phyloP scores from a whole-genome alignment of 2,329 filamentous ascomycete species.

The Didymella pinodella region DNA sequence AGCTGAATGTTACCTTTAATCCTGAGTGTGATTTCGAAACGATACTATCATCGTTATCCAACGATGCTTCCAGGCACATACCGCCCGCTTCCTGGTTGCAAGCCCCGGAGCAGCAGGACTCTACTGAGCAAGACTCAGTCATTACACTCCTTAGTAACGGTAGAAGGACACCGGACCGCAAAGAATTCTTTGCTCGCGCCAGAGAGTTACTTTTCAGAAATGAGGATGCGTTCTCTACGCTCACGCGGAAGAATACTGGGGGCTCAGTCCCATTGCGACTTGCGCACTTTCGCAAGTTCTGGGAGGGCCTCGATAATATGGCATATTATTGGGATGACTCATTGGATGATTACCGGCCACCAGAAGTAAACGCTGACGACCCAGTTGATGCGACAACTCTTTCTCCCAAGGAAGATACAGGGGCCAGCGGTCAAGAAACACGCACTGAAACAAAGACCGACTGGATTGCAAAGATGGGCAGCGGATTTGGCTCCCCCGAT shows the following conservation, averaged over 20 bases:
- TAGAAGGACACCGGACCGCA: constrained; percentile 56
- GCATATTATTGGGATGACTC: constrained; percentile 69
- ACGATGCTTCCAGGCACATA: constrained; percentile 49
- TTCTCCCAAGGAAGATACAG: constrained; percentile 4
- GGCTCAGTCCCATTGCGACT: constrained; percentile 59
- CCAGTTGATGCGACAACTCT: constrained; percentile 8
- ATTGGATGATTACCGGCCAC: constrained; percentile 62
- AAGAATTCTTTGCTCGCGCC: constrained; percentile 58
- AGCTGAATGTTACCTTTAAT: constrained; percentile 55
- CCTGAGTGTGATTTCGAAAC: constrained; percentile 51
- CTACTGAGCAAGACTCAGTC: constrained; percentile 35
- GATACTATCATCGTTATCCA: constrained; percentile 44
- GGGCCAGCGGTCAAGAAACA: constrained; percentile 15
- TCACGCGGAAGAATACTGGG: constrained; percentile 59
- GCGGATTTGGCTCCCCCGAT: constrained; percentile 20
- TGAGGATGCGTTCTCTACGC: constrained; percentile 64
- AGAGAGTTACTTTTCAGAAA: constrained; percentile 64
- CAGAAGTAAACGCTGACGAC: constrained; percentile 26
- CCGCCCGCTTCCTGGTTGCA: constrained; percentile 50
- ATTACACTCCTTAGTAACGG: constrained; percentile 57
- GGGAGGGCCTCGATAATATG: constrained; percentile 65
- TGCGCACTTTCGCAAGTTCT: constrained; percentile 67
- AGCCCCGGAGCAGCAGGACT: constrained; percentile 38
- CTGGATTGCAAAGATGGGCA: constrained; percentile 19
- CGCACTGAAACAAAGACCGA: constrained; percentile 24